These are phyloP conservation scores for Lanmaoa rubissima DNA, from an alignment of 768 basidiomycete genomes.

Conservation along the genomic window DNA sequence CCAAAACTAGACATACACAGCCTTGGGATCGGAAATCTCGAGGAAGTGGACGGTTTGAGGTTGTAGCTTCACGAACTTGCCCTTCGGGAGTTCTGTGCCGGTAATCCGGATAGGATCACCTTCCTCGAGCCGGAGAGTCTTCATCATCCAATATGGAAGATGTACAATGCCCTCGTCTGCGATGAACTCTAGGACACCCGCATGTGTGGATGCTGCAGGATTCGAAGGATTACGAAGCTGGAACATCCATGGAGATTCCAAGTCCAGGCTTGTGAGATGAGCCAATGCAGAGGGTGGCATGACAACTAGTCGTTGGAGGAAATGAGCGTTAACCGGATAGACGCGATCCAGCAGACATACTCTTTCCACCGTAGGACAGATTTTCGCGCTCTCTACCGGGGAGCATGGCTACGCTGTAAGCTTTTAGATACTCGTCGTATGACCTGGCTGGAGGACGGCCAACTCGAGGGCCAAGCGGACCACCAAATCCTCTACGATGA, in stretches of 20 bases:
- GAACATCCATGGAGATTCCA: conserved; percentile 95
- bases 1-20: conserved; percentile 65
- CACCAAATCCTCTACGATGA: conserved; percentile 50
- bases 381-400: conserved; percentile 84
- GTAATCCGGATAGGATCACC: conserved; percentile 95
- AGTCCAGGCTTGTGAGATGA: conserved; percentile 79
- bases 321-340: conserved; percentile 8
- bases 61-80: conserved; percentile 95
- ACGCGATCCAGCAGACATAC: conserved; percentile 49
- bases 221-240: conserved; percentile 89
- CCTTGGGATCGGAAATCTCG: conserved; percentile 96
- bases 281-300: conserved; percentile 97
- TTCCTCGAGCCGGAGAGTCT: conserved; percentile 86
- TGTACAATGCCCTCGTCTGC: conserved; percentile 95
- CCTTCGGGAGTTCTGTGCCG: conserved; percentile 84
- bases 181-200: conserved; percentile 98
- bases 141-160: conserved; percentile 99
- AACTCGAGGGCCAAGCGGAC: conserved; percentile 44
- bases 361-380: conserved; percentile 96
- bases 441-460: conserved; percentile 60
- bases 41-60: conserved; percentile 94
- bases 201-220: conserved; percentile 83
- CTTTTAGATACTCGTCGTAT: conserved; percentile 92
- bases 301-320: conserved; percentile 58
- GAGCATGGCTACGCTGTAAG: conserved; percentile 94